Conservation (phyloP, 768 basidiomycete genomes). For the Mycena metata region DNA sequence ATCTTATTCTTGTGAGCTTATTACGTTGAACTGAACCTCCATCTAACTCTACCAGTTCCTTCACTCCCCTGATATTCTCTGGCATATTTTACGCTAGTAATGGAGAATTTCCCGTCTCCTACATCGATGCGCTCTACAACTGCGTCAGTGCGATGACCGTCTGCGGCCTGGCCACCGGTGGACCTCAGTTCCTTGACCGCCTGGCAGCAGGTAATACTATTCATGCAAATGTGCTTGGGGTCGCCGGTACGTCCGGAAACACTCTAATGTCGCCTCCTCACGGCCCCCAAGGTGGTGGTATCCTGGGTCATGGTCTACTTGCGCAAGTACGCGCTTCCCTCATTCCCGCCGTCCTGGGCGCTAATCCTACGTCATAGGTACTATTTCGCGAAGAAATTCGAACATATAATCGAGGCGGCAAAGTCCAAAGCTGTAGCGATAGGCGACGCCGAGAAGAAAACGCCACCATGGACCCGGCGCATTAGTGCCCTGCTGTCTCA, state of each 20-base stretch:
- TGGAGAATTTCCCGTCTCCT: slow-evolving; percentile 76
- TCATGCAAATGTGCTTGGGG: slow-evolving; percentile 84
- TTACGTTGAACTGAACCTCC: slow-evolving; percentile 18
- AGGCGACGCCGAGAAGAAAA: slow-evolving; percentile 39
- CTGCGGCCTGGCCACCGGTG: slow-evolving; percentile 79
- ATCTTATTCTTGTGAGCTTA: slow-evolving; percentile 70
- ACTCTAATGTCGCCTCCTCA: slow-evolving; percentile 18
- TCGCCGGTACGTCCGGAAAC: slow-evolving; percentile 69
- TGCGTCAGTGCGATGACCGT: slow-evolving; percentile 85
- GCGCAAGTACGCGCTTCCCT: slow-evolving; percentile 64
- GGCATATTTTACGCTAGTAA: slow-evolving; percentile 88
- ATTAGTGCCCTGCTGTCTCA: slow-evolving; percentile 51
- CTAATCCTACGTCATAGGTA: slow-evolving; percentile 55
- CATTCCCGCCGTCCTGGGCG: background rate
- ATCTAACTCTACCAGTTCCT: slow-evolving; percentile 61
- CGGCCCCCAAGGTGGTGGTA: slow-evolving; percentile 70
- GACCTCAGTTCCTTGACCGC: slow-evolving; percentile 76
- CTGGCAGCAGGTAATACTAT: slow-evolving; percentile 79
- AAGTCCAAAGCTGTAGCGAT: slow-evolving; percentile 46
- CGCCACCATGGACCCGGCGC: slow-evolving; percentile 45
- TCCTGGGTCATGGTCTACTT: slow-evolving; percentile 89
- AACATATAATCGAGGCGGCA: slow-evolving; percentile 65
- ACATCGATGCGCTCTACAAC: slow-evolving; percentile 84
- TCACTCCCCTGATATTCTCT: slow-evolving; percentile 84
- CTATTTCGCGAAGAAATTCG: slow-evolving; percentile 80